Evolutionary conservation across 495 filamentous ascomycete genomes (phyloP).

Genomic region (Penicillium tannophilum): DNA sequence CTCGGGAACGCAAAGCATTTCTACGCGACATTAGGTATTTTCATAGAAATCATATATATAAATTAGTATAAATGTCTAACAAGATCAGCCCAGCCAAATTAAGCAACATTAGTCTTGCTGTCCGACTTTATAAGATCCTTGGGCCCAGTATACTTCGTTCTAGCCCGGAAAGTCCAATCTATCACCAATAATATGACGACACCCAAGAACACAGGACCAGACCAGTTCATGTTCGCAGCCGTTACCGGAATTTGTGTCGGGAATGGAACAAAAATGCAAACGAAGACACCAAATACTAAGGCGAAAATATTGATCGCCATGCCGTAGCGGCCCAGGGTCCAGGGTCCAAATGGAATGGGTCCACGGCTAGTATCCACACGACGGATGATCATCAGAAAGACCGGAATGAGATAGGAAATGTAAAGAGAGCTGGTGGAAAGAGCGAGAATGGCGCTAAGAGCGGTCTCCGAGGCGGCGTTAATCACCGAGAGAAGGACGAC

Average conservation of each 20-base stretch:
- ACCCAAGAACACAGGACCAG: conserved; percentile 35
- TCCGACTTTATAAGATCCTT: conserved; percentile 15
- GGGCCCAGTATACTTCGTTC: conserved; percentile 23
- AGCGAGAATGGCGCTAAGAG: conserved; percentile 52
- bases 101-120: conserved; percentile 10
- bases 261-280: conserved; percentile 44
- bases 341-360: conserved; percentile 32
- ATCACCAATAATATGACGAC: conserved; percentile 36
- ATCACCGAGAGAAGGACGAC: conserved; percentile 49
- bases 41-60: not conserved
- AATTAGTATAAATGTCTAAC: not conserved
- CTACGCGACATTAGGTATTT: not conserved
- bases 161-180: conserved; percentile 40
- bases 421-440: conserved; percentile 47
- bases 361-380: conserved; percentile 19
- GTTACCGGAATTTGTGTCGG: conserved; percentile 39
- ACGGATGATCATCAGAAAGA: conserved; percentile 37
- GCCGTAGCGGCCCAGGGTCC: conserved; percentile 32
- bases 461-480: conserved; percentile 46
- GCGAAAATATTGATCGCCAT: conserved; percentile 40
- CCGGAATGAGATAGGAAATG: conserved; percentile 53
- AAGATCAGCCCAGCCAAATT: not conserved
- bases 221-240: conserved; percentile 42
- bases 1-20: not conserved
- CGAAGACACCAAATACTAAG: conserved; percentile 36